phyloP scores from a whole-genome alignment of 352 stramenopile genomes.

The Globisporangium emineosum region DNA sequence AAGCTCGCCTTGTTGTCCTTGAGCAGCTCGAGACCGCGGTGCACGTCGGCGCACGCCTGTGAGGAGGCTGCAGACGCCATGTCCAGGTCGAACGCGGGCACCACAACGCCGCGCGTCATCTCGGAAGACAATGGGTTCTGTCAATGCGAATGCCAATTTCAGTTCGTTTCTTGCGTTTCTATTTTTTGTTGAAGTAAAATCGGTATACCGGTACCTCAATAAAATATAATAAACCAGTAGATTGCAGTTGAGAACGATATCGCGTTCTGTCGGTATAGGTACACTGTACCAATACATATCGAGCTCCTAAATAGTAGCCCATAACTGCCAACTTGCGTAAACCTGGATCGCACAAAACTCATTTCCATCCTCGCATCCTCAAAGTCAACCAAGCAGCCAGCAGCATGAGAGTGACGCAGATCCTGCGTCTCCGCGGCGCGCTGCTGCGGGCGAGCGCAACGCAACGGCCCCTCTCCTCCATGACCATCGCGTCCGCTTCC shows the following conservation, averaged over 20 bases:
- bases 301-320: too few relatives aligned
- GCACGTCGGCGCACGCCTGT: conserved; percentile 20
- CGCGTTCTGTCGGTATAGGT: too few relatives aligned
- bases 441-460: not conserved
- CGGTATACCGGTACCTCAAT: too few relatives aligned
- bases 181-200: too few relatives aligned
- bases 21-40: conserved; percentile 29
- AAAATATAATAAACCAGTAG: too few relatives aligned
- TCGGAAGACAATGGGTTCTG: too few relatives aligned
- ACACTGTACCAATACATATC: too few relatives aligned
- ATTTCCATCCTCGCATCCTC: not conserved
- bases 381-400: not conserved
- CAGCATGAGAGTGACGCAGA: conserved; percentile 10
- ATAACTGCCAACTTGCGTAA: not conserved
- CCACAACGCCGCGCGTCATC: conserved; percentile 13
- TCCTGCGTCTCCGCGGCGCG: conserved; percentile 8
- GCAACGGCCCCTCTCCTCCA: not conserved
- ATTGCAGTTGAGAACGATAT: too few relatives aligned
- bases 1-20: conserved; percentile 23
- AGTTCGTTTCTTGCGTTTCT: too few relatives aligned
- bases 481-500: not conserved
- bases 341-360: conserved; percentile 2
- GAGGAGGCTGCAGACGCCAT: conserved; percentile 24
- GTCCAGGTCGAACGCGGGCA: conserved; percentile 24
- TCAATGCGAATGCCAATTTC: too few relatives aligned